Percentiles rank a stretch among this genome's conserved stretches.
phyloP scores from a whole-genome alignment of 352 stramenopile species.

The Phytophthora constricta region DNA sequence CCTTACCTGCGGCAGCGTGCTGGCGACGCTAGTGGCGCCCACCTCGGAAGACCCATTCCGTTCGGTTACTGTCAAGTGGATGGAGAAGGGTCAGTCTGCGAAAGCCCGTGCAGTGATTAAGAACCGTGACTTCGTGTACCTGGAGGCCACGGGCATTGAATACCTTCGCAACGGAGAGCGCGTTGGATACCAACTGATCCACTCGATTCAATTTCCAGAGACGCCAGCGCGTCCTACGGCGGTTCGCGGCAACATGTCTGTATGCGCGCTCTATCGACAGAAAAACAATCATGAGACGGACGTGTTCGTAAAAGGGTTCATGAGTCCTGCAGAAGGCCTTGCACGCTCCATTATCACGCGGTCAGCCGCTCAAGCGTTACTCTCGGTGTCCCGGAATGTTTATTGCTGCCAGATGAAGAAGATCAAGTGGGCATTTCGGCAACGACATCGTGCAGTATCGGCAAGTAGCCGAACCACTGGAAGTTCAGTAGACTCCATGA shows the following conservation, averaged over 20 bases:
- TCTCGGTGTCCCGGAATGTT: conserved; percentile 38
- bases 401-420: conserved; percentile 51
- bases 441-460: conserved; percentile 22
- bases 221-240: conserved; percentile 26
- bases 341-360: conserved; percentile 46
- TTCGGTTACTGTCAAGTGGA: conserved; percentile 52
- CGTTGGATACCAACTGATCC: conserved; percentile 62
- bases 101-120: conserved; percentile 43
- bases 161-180: conserved; percentile 59
- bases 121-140: conserved; percentile 61
- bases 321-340: conserved; percentile 39
- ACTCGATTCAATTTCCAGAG: conserved; percentile 64
- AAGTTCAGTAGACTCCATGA: conserved; percentile 15
- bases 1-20: conserved; percentile 41
- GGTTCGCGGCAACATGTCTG: conserved; percentile 42
- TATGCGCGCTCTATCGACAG: conserved; percentile 45
- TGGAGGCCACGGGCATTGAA: conserved; percentile 52
- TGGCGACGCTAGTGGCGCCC: conserved; percentile 43
- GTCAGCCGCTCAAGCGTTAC: conserved; percentile 33
- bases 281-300: conserved; percentile 38
- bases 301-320: conserved; percentile 41
- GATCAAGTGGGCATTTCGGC: conserved; percentile 38
- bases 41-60: conserved; percentile 45
- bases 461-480: conserved; percentile 27
- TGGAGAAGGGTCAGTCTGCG: conserved; percentile 40